Evolutionary conservation across 805 yeast genomes (phyloP).

Genomic region (Lipomyces oligophaga): DNA sequence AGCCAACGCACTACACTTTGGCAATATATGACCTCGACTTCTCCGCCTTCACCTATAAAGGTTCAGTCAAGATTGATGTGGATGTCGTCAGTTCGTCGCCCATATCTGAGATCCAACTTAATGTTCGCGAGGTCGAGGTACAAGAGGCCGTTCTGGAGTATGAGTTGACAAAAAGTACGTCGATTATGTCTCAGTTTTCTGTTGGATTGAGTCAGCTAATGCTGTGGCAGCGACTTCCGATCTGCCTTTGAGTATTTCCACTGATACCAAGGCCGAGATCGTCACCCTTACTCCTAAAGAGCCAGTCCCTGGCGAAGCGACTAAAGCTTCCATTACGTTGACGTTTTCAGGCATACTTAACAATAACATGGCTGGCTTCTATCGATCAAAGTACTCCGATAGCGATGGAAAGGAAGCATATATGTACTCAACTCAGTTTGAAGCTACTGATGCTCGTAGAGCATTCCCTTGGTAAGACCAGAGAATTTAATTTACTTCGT

Average conservation of each 20-base stretch:
- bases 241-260: slow-evolving; percentile 33
- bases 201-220: neutral
- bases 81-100: slow-evolving; percentile 25
- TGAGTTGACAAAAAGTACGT: slow-evolving; percentile 26
- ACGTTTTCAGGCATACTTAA: slow-evolving; percentile 56
- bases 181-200: neutral
- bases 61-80: slow-evolving; percentile 28
- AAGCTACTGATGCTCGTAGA: slow-evolving; percentile 80
- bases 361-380: slow-evolving; percentile 71
- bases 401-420: slow-evolving; percentile 62
- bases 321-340: slow-evolving; percentile 45
- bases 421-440: slow-evolving; percentile 82
- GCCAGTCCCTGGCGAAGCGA: slow-evolving; percentile 37
- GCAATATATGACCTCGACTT: slow-evolving; percentile 24
- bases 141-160: slow-evolving; percentile 15
- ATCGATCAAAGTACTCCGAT: slow-evolving; percentile 43
- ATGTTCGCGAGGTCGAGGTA: slow-evolving; percentile 26
- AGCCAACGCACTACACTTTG: slow-evolving; percentile 29
- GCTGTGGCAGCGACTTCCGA: slow-evolving; percentile 28
- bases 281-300: slow-evolving; percentile 52
- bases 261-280: slow-evolving; percentile 54
- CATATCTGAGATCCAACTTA: slow-evolving; percentile 24
- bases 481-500: neutral
- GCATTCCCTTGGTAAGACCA: slow-evolving; percentile 63
- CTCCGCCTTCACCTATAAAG: slow-evolving; percentile 24